phyloP scores from a whole-genome alignment of 768 basidiomycete genomes.

The Fomitopsis serialis region DNA sequence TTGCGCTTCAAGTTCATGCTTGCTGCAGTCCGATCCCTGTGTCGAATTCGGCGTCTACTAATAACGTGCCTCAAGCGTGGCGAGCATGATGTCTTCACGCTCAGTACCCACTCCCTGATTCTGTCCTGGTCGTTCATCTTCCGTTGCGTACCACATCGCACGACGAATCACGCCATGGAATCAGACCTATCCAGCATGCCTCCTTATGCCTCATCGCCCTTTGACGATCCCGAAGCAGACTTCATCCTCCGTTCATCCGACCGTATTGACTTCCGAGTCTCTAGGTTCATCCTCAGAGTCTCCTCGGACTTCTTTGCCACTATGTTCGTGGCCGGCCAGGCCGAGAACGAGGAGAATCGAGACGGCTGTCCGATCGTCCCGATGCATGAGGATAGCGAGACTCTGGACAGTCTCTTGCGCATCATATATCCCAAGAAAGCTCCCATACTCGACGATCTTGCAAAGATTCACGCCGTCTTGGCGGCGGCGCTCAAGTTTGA shows the following conservation, averaged over 20 bases:
- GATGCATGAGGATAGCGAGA: conserved; percentile 9
- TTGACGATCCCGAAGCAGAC: conserved; percentile 29
- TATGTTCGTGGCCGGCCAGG: conserved; percentile 9
- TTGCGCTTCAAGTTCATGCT: too few species aligned
- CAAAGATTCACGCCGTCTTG: conserved; percentile 1
- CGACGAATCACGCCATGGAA: too few species aligned
- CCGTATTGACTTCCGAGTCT: conserved; percentile 8
- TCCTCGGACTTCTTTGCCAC: conserved; percentile 8
- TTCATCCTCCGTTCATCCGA: conserved; percentile 12
- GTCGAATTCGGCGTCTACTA: too few species aligned
- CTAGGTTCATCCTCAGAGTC: not conserved
- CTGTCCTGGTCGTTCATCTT: too few species aligned
- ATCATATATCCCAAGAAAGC: conserved; percentile 9
- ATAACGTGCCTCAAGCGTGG: too few species aligned
- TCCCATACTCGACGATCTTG: not conserved
- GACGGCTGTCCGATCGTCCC: conserved; percentile 9
- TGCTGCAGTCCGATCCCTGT: too few species aligned
- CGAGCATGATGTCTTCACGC: too few species aligned
- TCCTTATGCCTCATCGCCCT: conserved; percentile 11
- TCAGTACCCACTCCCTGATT: too few species aligned
- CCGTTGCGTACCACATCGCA: too few species aligned
- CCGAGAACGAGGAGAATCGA: conserved; percentile 1
- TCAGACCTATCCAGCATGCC: too few species aligned
- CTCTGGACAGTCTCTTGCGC: conserved; percentile 10
- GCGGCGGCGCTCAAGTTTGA: conserved; percentile 18